phyloP scores from a whole-genome alignment of 1,284 basidiomycete species.

The Ganoderma resinaceum region DNA sequence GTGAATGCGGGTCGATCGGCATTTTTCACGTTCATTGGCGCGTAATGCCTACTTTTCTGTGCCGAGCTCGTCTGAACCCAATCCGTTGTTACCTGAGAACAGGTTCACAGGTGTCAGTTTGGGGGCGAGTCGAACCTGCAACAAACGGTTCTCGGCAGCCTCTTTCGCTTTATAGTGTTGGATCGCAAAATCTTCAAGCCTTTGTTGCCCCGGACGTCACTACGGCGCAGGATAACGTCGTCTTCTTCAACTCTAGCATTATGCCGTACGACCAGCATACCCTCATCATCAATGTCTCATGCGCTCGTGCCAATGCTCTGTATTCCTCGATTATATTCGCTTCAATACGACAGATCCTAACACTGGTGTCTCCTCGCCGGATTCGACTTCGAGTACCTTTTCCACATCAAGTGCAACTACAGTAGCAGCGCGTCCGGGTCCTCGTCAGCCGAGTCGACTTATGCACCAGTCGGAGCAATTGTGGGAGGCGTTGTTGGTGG shows the following conservation, averaged over 20 bases:
- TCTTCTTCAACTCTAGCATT: conserved; percentile 23
- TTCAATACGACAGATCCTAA: conserved; percentile 20
- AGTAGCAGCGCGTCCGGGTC: background rate
- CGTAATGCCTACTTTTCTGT: background rate
- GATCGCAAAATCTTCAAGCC: conserved; percentile 12
- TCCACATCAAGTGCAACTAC: background rate
- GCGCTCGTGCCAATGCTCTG: conserved; percentile 8
- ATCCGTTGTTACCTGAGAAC: background rate
- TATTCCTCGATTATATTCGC: conserved; percentile 25
- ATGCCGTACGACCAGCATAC: conserved; percentile 21
- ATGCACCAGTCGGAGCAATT: background rate
- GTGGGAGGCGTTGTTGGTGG: conserved; percentile 23
- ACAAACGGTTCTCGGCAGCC: conserved; percentile 12
- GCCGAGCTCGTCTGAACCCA: background rate
- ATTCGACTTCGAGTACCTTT: background rate
- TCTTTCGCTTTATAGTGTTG: conserved; percentile 21
- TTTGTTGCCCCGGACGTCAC: conserved; percentile 14
- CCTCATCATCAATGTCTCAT: conserved; percentile 20
- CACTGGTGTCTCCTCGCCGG: background rate
- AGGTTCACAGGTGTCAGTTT: conserved; percentile 26
- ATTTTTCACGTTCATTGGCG: conserved; percentile 17
- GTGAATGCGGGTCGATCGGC: conserved; percentile 8
- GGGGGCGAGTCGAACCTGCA: conserved; percentile 18
- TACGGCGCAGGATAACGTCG: conserved; percentile 16
- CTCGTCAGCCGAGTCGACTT: background rate